Evolutionary conservation across 306 rosid species (phyloP), one percentile per base, ranked within the genome.

Genomic region (Astragalus membranaceus): DNA sequence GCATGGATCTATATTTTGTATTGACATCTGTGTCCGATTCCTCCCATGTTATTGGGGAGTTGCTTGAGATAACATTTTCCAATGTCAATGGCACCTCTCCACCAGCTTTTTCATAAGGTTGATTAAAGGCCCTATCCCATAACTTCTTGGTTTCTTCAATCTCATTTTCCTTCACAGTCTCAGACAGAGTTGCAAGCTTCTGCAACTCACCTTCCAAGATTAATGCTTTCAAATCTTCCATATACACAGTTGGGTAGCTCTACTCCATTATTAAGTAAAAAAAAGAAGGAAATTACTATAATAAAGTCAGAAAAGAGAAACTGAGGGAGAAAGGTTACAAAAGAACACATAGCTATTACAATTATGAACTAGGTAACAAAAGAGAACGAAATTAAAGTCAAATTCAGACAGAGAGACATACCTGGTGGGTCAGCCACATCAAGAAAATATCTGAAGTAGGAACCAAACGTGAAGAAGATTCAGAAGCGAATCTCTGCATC

Each of bases 371-470:
- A 26, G 4, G 30, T 26, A 26, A 39, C n/a, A 57, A 12, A 53
- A 50, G 7, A 59, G 9, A 51, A 64, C 1, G 44, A 54, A 47
- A 14, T 50, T 14, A 44, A 69, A 16, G 78, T 55, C 2, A 73
- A 23, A 37, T n/a, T 12, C 35, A 85, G 44, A 39, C 10, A 35
- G 3, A 70, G 41, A 35, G 3, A 70, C 47, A 11, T 51, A 92
- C 98, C 93, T 93, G 97, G 85, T 93, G 98, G 44, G 87, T 87
- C 23, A 93, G 56, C 94, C 93, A 87, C 87, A 93, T 90, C 57
- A 90, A 82, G 77, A 87, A 66, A 58, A 93, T 80, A 63, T 93
- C 97, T 10, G 95, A 88, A 72, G 98, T 74, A 74, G 92, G 94
- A 55, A 90, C 94, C 69, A 88, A 79, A 61, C 76, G 80, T 36